Percentiles rank a stretch among this genome's conserved stretches.
Conservation (phyloP, 225 moss, liverwort and hornwort genomes). For the Straminergon stramineum region DNA sequence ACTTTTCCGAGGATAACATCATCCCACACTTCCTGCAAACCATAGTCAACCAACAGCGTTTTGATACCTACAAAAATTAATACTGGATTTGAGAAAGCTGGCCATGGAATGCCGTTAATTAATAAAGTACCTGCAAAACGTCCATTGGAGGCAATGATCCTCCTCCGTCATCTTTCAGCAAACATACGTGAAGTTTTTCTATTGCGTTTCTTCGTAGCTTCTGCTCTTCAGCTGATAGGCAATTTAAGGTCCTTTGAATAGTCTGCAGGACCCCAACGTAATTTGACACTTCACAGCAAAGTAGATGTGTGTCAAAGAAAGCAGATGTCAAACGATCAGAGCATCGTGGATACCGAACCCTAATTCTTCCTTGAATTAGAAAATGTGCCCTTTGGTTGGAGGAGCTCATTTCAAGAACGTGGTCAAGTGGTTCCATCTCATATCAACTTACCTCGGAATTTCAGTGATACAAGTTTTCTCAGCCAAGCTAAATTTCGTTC, state of each 20-base stretch:
- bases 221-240: constrained; percentile 66
- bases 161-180: constrained; percentile 68
- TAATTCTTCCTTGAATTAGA: not conserved
- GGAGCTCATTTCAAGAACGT: not conserved
- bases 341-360: not conserved
- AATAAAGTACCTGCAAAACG: constrained; percentile 34
- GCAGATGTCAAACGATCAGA: not conserved
- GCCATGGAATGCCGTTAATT: not conserved
- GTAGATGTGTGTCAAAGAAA: not conserved
- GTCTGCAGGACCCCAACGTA: constrained; percentile 14
- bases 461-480: not conserved
- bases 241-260: constrained; percentile 74
- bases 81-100: not conserved
- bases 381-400: not conserved
- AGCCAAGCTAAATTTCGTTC: not conserved
- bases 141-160: constrained; percentile 48
- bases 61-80: not conserved
- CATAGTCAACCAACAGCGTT: not conserved
- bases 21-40: constrained; percentile 68
- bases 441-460: not conserved
- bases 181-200: constrained; percentile 51
- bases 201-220: constrained; percentile 48
- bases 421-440: not conserved
- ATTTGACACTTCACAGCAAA: not conserved
- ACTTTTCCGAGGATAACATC: constrained; percentile 46